Conservation (phyloP, 306 rosid genomes). For the Pyrus pyrifolia region DNA sequence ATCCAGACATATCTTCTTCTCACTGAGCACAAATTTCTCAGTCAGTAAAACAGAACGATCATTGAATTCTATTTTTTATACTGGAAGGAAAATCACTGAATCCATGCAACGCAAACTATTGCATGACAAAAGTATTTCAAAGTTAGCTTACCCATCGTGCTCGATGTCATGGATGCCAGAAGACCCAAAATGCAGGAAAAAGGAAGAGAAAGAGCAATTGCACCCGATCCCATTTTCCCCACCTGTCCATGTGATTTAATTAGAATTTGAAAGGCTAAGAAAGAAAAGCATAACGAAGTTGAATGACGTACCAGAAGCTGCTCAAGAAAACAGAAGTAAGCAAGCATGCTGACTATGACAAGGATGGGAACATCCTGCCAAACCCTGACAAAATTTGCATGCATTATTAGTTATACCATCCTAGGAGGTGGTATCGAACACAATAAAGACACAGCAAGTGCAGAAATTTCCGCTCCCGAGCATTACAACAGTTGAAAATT, state of each 20-base stretch:
- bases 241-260: conserved; percentile 42
- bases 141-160: conserved; percentile 57
- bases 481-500: conserved; percentile 2
- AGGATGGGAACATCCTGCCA: conserved; percentile 50
- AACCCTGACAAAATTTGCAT: conserved; percentile 28
- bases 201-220: conserved; percentile 69
- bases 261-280: conserved; percentile 12
- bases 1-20: conserved; percentile 64
- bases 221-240: conserved; percentile 54
- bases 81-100: not conserved
- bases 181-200: conserved; percentile 79
- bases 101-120: conserved; percentile 3
- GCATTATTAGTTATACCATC: conserved; percentile 9
- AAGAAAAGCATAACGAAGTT: not conserved
- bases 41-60: conserved; percentile 3
- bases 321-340: conserved; percentile 47
- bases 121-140: not conserved
- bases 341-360: conserved; percentile 40
- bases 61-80: not conserved
- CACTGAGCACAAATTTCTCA: conserved; percentile 31
- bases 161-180: conserved; percentile 71
- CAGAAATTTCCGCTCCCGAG: not conserved
- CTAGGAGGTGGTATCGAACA: conserved; percentile 9
- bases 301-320: conserved; percentile 35
- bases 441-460: not conserved